Percentiles rank a stretch among this genome's conserved stretches.
Evolutionary conservation across 805 yeast genomes (phyloP).

Genomic region (Yamadazyma sp.): DNA sequence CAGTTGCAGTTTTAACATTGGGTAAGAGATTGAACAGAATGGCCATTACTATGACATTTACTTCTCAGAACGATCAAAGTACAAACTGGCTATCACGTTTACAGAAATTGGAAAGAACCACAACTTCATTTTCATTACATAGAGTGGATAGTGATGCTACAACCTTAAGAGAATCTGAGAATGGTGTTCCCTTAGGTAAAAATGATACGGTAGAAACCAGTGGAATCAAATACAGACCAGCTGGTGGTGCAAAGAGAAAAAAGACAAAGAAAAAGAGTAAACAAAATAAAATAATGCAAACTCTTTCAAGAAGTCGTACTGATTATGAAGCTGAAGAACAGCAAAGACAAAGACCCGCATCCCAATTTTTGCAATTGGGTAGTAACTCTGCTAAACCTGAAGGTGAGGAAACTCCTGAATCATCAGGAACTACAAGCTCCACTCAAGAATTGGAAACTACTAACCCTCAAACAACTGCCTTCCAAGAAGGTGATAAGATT

Average conservation of each 20-base stretch:
- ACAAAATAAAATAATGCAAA: constrained; percentile 27
- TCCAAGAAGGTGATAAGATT: constrained; percentile 64
- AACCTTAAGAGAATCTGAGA: constrained; percentile 14
- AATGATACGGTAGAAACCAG: constrained; percentile 55
- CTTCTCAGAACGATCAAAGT: constrained; percentile 49
- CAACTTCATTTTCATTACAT: constrained; percentile 77
- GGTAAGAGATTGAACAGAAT: constrained; percentile 89
- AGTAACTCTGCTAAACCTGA: constrained; percentile 6
- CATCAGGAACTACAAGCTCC: not conserved
- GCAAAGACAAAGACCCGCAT: constrained; percentile 34
- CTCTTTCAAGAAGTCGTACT: constrained; percentile 22
- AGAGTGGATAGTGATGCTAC: constrained; percentile 63
- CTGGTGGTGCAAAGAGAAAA: constrained; percentile 68
- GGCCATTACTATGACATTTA: constrained; percentile 86
- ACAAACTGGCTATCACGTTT: constrained; percentile 73
- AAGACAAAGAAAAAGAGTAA: constrained; percentile 26
- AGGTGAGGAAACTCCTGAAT: not conserved
- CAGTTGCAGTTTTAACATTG: constrained; percentile 63
- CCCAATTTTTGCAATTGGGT: constrained; percentile 42
- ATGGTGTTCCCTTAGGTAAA: constrained; percentile 18
- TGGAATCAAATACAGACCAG: constrained; percentile 64
- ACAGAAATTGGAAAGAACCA: constrained; percentile 69
- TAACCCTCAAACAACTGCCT: constrained; percentile 23
- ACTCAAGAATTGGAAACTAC: not conserved
- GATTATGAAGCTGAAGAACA: constrained; percentile 16